A percentile compares a stretch with the other conserved stretches of the same genome.
phyloP scores from a whole-genome alignment of 768 basidiomycete genomes.

The Psilocybe tampanensis region DNA sequence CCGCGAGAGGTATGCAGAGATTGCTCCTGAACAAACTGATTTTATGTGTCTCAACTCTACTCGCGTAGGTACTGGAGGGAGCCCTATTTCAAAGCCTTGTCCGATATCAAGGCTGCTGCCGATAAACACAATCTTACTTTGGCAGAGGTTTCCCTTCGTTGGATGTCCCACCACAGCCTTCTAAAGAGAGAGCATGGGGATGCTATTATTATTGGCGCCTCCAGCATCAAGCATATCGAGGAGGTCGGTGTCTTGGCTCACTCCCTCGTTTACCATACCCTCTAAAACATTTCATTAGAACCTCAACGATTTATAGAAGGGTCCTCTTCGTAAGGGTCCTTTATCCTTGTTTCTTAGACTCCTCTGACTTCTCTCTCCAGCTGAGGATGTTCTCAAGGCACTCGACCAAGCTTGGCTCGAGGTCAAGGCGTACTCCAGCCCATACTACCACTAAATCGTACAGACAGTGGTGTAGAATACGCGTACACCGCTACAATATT shows the following conservation, averaged over 20 bases:
- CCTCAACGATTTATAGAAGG: conserved; percentile 54
- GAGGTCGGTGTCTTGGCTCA: conserved; percentile 29
- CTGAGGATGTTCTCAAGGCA: conserved; percentile 52
- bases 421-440: conserved; percentile 41
- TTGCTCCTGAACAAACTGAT: neutral
- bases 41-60: neutral
- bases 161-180: conserved; percentile 59
- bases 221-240: conserved; percentile 57
- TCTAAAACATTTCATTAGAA: conserved; percentile 33
- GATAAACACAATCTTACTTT: conserved; percentile 48
- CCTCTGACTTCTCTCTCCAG: conserved; percentile 17
- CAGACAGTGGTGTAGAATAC: no score
- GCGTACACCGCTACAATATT: neutral
- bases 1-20: neutral
- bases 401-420: conserved; percentile 54
- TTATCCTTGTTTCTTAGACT: neutral
- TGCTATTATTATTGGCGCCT: conserved; percentile 65
- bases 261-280: neutral
- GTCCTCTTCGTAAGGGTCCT: conserved; percentile 47
- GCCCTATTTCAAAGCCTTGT: conserved; percentile 51
- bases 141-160: conserved; percentile 60
- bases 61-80: conserved; percentile 54
- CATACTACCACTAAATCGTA: conserved; percentile 32
- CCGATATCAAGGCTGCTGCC: conserved; percentile 42
- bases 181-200: conserved; percentile 51